phyloP scores from a whole-genome alignment of 768 basidiomycete genomes.

The Arthromyces matolae region DNA sequence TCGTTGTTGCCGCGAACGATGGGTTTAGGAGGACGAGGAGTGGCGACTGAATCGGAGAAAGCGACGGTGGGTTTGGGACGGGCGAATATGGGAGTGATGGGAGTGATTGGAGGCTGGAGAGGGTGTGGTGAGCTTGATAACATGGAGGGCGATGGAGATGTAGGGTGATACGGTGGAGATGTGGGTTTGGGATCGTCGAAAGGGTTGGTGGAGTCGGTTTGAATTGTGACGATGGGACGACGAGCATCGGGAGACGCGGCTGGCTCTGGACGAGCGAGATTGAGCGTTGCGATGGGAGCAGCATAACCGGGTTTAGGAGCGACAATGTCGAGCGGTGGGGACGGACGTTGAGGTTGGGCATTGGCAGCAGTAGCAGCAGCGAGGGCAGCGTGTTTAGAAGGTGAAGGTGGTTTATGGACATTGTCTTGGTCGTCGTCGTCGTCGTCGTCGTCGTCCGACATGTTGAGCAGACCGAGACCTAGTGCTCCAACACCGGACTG shows the following conservation, averaged over 20 bases:
- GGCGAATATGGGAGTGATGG: slow-evolving; percentile 75
- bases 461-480: slow-evolving; percentile 46
- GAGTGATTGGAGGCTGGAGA: slow-evolving; percentile 70
- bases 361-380: neutral
- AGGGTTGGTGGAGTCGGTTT: slow-evolving; percentile 4
- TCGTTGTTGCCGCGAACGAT: slow-evolving; percentile 71
- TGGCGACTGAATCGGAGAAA: slow-evolving; percentile 36
- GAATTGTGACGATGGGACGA: slow-evolving; percentile 15
- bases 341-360: slow-evolving; percentile 16
- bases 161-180: slow-evolving; percentile 11
- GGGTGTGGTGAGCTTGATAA: slow-evolving; percentile 65
- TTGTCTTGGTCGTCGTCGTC: slow-evolving; percentile 28
- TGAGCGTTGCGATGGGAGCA: slow-evolving; percentile 63
- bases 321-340: slow-evolving; percentile 44
- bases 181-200: slow-evolving; percentile 6
- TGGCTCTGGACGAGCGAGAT: slow-evolving; percentile 47
- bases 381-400: slow-evolving; percentile 7
- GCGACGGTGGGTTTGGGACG: slow-evolving; percentile 49
- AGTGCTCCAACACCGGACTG: slow-evolving; percentile 53
- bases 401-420: slow-evolving; percentile 14
- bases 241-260: slow-evolving; percentile 26
- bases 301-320: slow-evolving; percentile 75
- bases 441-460: slow-evolving; percentile 43
- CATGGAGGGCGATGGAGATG: slow-evolving; percentile 27
- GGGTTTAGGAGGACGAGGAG: slow-evolving; percentile 32